Evolutionary conservation across 768 basidiomycete species (phyloP).

Genomic region (Trametes cinnabarina): DNA sequence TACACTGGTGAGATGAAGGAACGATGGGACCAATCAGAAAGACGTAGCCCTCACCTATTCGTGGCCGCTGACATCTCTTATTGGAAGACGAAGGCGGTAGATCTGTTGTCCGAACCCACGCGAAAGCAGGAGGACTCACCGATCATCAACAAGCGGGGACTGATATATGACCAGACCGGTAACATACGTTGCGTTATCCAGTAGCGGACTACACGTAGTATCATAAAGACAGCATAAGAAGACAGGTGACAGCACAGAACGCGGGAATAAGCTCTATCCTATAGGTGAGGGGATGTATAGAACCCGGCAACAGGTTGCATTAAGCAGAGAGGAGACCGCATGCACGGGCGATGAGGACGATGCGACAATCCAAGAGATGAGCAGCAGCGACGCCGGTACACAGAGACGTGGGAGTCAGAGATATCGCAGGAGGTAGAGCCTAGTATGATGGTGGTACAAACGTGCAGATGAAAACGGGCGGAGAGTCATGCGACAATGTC

Average conservation of each 20-base stretch:
- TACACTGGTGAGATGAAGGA: too few species aligned
- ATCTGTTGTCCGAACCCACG: too few species aligned
- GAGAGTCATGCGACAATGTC: neutral
- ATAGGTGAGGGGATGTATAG: neutral
- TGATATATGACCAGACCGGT: too few species aligned
- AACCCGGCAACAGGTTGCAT: neutral
- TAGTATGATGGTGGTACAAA: constrained; percentile 7
- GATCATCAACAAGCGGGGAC: too few species aligned
- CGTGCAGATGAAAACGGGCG: neutral
- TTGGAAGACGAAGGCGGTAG: too few species aligned
- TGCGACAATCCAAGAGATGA: neutral
- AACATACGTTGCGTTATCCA: neutral
- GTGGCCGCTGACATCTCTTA: too few species aligned
- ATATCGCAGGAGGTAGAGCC: constrained; percentile 11
- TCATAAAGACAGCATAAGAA: constrained; percentile 8
- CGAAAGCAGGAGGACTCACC: too few species aligned
- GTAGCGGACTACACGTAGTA: neutral
- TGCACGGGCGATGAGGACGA: neutral
- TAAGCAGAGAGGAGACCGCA: neutral
- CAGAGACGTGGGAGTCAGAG: neutral
- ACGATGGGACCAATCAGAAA: too few species aligned
- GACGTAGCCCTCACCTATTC: too few species aligned
- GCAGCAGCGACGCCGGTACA: neutral
- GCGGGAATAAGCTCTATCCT: constrained; percentile 13
- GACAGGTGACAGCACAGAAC: neutral